Evolutionary conservation across 2,329 filamentous ascomycete species (phyloP), one percentile per base, ranked within the genome.

Genomic region (Aspergillus japonicus): DNA sequence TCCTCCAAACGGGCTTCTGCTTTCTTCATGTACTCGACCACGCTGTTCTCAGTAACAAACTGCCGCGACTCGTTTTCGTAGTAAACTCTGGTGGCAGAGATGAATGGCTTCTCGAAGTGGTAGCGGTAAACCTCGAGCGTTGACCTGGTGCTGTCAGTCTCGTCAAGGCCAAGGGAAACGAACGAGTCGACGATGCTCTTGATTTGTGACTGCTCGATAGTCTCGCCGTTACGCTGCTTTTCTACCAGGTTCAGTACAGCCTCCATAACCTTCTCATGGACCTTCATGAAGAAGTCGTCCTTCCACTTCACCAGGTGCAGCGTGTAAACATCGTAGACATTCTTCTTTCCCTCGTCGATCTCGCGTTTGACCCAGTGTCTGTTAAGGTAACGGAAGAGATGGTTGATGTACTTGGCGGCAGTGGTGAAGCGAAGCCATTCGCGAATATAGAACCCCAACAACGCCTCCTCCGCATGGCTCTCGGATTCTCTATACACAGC

Each of bases 1-100:
- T 99, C 95, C 7, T 91, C 87, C 62, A 99, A 79, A 33, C 95
- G 88, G 47, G 87, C 79, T 78, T 98, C 94, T 0, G 95, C 96
- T 84, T 99, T 99, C 83, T 98, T 98, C 95, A 99, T 98, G 79
- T 98, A 99, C 73, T 99, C 95, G 35, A 99, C 93, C 4, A 99
- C 92, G 64, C 90, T 96, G 75, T 99, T 99, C 76, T 98, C 94
- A 11, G 92, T 91, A 35, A 99, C 87, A 73, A 99, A 99, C 64
- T 92, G 89, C 69, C 92, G 91, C 21, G 95, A 98, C 75, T 99
- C 96, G 50, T 89, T 88, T 68, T 92, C 84, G 75, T 99, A 99
- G 79, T 96, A 99, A 31, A 83, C 80, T 68, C 85, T 87, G 10
- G 95, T 99, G 3, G 92, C 91, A 5, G 84, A 83, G 55, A 99